A percentile compares a stretch with the other conserved stretches of the same genome.
phyloP scores from a whole-genome alignment of 1,139 yeast species.

The Suhomyces bribrorum region DNA sequence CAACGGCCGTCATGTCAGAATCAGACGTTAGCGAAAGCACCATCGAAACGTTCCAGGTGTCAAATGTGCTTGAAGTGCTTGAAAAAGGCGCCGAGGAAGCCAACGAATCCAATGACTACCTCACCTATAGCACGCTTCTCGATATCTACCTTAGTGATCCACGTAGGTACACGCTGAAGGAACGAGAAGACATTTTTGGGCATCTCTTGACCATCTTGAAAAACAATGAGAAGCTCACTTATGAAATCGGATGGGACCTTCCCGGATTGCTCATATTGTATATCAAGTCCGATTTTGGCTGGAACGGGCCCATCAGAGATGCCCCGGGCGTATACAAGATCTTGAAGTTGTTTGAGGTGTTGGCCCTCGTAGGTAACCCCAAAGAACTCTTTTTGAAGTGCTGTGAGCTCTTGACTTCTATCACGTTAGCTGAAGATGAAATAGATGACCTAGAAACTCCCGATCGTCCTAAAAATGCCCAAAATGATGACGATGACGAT shows the following conservation, averaged over 20 bases:
- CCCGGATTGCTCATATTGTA: slow-evolving; percentile 61
- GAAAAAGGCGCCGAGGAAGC: slow-evolving; percentile 41
- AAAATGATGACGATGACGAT: not conserved
- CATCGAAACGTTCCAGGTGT: slow-evolving; percentile 28
- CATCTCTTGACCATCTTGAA: slow-evolving; percentile 45
- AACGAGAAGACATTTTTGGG: slow-evolving; percentile 42
- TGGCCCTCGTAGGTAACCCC: slow-evolving; percentile 70
- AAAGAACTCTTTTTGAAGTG: slow-evolving; percentile 73
- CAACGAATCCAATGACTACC: slow-evolving; percentile 53
- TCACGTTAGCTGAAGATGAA: slow-evolving; percentile 8
- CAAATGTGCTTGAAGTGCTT: slow-evolving; percentile 30
- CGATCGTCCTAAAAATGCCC: too few species aligned
- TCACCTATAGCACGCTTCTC: slow-evolving; percentile 70
- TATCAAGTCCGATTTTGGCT: slow-evolving; percentile 28
- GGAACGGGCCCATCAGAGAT: slow-evolving; percentile 23
- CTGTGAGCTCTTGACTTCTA: slow-evolving; percentile 57
- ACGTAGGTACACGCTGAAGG: slow-evolving; percentile 44
- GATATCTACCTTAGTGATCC: slow-evolving; percentile 62
- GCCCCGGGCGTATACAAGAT: slow-evolving; percentile 41
- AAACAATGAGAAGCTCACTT: slow-evolving; percentile 49
- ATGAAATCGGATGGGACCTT: slow-evolving; percentile 86
- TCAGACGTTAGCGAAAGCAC: slow-evolving; percentile 28
- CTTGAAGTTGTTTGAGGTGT: slow-evolving; percentile 54
- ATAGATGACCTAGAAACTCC: too few species aligned
- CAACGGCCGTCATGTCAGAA: slow-evolving; percentile 14